phyloP scores from a whole-genome alignment of 257 asterid genomes.

The Mentha longifolia region DNA sequence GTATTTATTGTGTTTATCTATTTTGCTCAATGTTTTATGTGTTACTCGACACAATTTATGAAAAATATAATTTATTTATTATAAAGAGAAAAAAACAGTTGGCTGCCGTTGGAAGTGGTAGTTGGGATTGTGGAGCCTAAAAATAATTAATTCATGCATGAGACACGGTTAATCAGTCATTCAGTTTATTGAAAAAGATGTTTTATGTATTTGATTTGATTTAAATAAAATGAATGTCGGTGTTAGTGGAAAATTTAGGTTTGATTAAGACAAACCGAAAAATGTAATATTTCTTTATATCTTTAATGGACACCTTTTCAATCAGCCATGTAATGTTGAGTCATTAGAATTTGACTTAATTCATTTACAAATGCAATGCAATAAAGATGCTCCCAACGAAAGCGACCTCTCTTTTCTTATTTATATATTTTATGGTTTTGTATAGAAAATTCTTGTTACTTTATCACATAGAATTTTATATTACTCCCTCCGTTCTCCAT shows the following conservation, averaged over 20 bases:
- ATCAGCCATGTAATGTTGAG: constrained; percentile 58
- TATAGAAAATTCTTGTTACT: neutral
- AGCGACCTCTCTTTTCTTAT: constrained; percentile 22
- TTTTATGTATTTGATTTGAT: neutral
- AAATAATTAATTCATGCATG: constrained; percentile 14
- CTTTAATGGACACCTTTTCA: constrained; percentile 22
- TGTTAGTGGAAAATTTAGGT: constrained; percentile 32
- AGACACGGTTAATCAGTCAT: constrained; percentile 15
- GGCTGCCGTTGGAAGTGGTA: constrained; percentile 42
- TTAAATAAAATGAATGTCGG: constrained; percentile 28
- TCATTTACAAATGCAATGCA: constrained; percentile 28
- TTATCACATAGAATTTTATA: neutral
- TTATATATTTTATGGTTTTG: neutral
- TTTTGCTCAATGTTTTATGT: no score
- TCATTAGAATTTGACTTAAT: constrained; percentile 49
- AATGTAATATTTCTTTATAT: constrained; percentile 12
- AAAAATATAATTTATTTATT: neutral
- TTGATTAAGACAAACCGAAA: constrained; percentile 44
- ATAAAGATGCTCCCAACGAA: constrained; percentile 1
- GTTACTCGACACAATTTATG: no score
- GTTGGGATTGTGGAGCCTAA: constrained; percentile 35
- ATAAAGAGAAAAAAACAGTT: constrained; percentile 25
- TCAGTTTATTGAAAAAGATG: constrained; percentile 27
- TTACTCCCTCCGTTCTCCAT: no score
- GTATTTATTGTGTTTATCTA: no score